These are phyloP conservation scores for Backusella luteola DNA, from an alignment of 192 early-diverging fungal genomes.

Conservation along the genomic window DNA sequence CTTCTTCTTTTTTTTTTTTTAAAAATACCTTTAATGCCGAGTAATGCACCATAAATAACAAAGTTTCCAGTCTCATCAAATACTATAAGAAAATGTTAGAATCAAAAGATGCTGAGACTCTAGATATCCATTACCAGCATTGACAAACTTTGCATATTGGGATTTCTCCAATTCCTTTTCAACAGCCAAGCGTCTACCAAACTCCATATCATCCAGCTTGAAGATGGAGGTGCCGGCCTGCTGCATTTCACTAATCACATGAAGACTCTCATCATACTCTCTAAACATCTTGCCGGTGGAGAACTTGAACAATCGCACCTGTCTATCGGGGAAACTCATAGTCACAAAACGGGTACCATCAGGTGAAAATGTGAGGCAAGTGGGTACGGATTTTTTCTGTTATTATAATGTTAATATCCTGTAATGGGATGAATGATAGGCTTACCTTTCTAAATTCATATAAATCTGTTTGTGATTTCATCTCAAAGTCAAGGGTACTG, in stretches of 20 bases:
- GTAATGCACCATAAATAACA: constrained; percentile 87
- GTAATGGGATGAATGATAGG: too few relatives aligned
- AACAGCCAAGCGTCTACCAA: constrained; percentile 86
- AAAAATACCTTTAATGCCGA: constrained; percentile 90
- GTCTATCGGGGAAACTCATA: constrained; percentile 78
- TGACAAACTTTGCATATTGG: constrained; percentile 58
- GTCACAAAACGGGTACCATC: constrained; percentile 86
- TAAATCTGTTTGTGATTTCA: constrained; percentile 93
- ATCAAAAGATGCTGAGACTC: constrained; percentile 35
- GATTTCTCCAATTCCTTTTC: constrained; percentile 86
- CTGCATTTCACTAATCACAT: constrained; percentile 85
- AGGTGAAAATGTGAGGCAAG: constrained; percentile 77
- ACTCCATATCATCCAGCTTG: constrained; percentile 96
- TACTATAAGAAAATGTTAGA: too few relatives aligned
- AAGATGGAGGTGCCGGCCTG: constrained; percentile 74
- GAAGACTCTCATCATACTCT: constrained; percentile 90
- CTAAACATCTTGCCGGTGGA: constrained; percentile 81
- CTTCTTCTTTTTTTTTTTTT: too few relatives aligned
- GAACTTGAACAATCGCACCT: constrained; percentile 84
- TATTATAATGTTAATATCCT: too few relatives aligned
- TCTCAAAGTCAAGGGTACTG: constrained; percentile 64
- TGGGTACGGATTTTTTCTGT: constrained; percentile 72
- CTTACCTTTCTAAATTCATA: constrained; percentile 93
- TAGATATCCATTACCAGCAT: constrained; percentile 54
- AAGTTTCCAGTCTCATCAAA: constrained; percentile 93